phyloP scores from a whole-genome alignment of 176 grass and related monocot genomes.

The Aegilops bicornis region DNA sequence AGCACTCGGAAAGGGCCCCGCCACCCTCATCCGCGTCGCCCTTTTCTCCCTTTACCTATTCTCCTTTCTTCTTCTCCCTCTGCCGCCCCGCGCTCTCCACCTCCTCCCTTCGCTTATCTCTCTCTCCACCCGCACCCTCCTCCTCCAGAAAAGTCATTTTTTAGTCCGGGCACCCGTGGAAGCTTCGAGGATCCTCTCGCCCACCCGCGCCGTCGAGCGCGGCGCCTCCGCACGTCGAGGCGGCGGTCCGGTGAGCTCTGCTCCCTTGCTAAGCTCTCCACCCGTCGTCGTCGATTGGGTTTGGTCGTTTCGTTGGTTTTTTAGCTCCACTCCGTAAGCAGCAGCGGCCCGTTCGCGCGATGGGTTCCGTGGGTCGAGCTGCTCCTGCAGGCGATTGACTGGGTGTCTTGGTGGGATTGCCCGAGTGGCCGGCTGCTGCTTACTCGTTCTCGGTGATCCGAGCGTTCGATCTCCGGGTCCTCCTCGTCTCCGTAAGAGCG shows the following conservation, averaged over 20 bases:
- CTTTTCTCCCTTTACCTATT: background rate
- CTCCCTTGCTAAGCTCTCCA: background rate
- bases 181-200: background rate
- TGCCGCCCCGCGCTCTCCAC: background rate
- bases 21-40: background rate
- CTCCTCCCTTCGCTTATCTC: background rate
- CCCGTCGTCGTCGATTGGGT: background rate
- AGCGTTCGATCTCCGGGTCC: background rate
- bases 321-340: background rate
- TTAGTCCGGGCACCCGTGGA: background rate
- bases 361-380: background rate
- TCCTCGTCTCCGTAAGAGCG: background rate
- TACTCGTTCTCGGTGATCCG: background rate
- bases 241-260: constrained; percentile 36
- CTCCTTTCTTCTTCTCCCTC: background rate
- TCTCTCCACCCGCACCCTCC: background rate
- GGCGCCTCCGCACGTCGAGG: constrained; percentile 1
- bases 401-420: background rate
- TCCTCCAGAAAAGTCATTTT: constrained; percentile 8
- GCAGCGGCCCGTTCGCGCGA: background rate
- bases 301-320: background rate
- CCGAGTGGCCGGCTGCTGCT: background rate
- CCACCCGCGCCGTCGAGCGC: background rate
- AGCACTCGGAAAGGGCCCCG: background rate
- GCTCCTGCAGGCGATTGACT: background rate